These are phyloP conservation scores for Ustilago loliicola DNA, from an alignment of 1,284 basidiomycete genomes.

Conservation along the genomic window DNA sequence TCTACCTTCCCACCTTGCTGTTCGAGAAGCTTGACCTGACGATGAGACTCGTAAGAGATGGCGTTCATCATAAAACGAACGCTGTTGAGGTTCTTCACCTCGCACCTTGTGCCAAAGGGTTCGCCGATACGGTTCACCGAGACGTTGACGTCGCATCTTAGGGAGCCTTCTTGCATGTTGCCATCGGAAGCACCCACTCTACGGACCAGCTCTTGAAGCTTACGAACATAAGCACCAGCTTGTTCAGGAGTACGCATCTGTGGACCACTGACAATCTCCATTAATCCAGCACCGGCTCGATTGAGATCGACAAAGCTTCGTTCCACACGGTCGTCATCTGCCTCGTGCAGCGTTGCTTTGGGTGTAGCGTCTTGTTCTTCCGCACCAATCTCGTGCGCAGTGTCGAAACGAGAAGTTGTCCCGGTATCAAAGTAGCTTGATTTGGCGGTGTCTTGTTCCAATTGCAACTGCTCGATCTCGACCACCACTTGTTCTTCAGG, in stretches of 20 bases:
- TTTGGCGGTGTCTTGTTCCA: conserved; percentile 98
- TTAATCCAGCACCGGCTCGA: conserved; percentile 86
- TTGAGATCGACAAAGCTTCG: conserved; percentile 81
- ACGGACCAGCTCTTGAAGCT: conserved; percentile 84
- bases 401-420: conserved; percentile 67
- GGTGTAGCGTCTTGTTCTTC: background rate
- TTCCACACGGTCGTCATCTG: conserved; percentile 74
- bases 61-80: conserved; percentile 87
- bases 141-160: conserved; percentile 96
- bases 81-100: conserved; percentile 97
- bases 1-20: conserved; percentile 73
- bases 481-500: conserved; percentile 74
- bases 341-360: conserved; percentile 20
- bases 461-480: conserved; percentile 91
- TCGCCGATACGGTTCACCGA: conserved; percentile 76
- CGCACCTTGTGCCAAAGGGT: conserved; percentile 86
- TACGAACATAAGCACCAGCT: conserved; percentile 87
- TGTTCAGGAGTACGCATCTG: conserved; percentile 92
- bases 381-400: background rate
- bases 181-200: conserved; percentile 90
- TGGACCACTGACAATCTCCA: conserved; percentile 96
- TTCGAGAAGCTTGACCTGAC: conserved; percentile 79
- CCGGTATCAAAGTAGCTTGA: conserved; percentile 75
- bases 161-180: conserved; percentile 86
- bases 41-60: conserved; percentile 81